Evolutionary conservation across 2,329 filamentous ascomycete genomes (phyloP).

Genomic region (Neocucurbitaria cava): DNA sequence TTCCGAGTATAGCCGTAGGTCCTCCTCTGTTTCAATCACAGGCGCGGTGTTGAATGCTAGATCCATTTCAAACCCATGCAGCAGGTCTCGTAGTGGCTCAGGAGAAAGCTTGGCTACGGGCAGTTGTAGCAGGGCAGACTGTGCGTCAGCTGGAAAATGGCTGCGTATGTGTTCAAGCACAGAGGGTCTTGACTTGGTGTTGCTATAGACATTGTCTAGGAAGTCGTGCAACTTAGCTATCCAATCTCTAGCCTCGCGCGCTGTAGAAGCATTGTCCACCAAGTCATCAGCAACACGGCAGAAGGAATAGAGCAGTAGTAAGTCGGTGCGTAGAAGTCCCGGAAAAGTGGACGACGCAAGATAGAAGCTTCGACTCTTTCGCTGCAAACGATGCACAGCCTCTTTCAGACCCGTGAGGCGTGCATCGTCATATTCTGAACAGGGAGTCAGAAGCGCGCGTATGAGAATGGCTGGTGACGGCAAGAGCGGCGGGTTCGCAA

Average conservation of each 20-base stretch:
- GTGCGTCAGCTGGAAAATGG: slow-evolving; percentile 61
- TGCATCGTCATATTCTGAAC: slow-evolving; percentile 62
- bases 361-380: slow-evolving; percentile 77
- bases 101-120: slow-evolving; percentile 64
- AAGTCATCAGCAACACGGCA: slow-evolving; percentile 77
- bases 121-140: slow-evolving; percentile 65
- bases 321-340: slow-evolving; percentile 70
- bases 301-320: slow-evolving; percentile 75
- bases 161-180: slow-evolving; percentile 49
- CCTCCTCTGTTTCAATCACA: slow-evolving; percentile 65
- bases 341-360: slow-evolving; percentile 74
- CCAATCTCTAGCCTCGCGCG: slow-evolving; percentile 63
- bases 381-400: slow-evolving; percentile 63
- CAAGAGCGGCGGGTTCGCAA: slow-evolving; percentile 57
- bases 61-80: slow-evolving; percentile 74
- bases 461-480: slow-evolving; percentile 61
- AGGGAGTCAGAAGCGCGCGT: slow-evolving; percentile 58
- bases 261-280: slow-evolving; percentile 67
- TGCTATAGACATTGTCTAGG: slow-evolving; percentile 61
- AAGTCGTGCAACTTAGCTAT: slow-evolving; percentile 65
- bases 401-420: slow-evolving; percentile 66
- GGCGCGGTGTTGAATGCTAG: slow-evolving; percentile 58
- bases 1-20: slow-evolving; percentile 69
- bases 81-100: slow-evolving; percentile 67
- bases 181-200: slow-evolving; percentile 13